Percentiles rank a stretch among this genome's conserved stretches.
Evolutionary conservation across 768 basidiomycete genomes (phyloP).

Genomic region (Russula sp.): DNA sequence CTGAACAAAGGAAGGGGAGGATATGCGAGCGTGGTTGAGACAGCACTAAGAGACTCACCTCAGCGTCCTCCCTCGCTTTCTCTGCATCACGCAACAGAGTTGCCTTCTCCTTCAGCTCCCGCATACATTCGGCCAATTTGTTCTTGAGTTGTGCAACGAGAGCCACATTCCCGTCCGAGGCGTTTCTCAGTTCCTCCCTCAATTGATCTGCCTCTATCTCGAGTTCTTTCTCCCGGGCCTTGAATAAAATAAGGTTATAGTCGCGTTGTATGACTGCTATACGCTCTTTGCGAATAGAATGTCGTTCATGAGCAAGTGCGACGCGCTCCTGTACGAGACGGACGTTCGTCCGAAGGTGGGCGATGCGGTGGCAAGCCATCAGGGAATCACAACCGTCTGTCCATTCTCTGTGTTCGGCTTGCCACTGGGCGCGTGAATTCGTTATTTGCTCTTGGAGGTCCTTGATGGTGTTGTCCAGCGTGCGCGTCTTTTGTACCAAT

Average conservation of each 20-base stretch:
- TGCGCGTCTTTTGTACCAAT: conserved; percentile 64
- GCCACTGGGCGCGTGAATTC: conserved; percentile 49
- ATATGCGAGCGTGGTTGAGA: not conserved
- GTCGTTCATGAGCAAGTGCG: conserved; percentile 53
- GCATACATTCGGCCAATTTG: conserved; percentile 38
- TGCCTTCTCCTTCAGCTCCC: conserved; percentile 47
- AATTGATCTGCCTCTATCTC: conserved; percentile 51
- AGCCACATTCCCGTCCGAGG: conserved; percentile 10
- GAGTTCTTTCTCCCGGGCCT: conserved; percentile 58
- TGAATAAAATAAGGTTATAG: conserved; percentile 64
- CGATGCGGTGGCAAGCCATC: conserved; percentile 60
- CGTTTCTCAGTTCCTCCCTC: conserved; percentile 46
- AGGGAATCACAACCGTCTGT: conserved; percentile 60
- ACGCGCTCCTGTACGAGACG: conserved; percentile 54
- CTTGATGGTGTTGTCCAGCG: conserved; percentile 58
- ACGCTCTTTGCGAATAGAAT: conserved; percentile 54
- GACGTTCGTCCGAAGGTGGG: conserved; percentile 55
- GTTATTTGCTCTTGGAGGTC: conserved; percentile 47
- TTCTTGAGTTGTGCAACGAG: conserved; percentile 49
- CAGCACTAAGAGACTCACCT: conserved; percentile 33
- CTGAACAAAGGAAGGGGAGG: conserved; percentile 33
- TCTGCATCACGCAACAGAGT: conserved; percentile 36
- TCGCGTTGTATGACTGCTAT: conserved; percentile 61
- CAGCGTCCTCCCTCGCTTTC: conserved; percentile 32
- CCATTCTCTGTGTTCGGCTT: conserved; percentile 56